Base-by-base conservation (phyloP, 179 eudicot species). In the Spinacia oleracea region DNA sequence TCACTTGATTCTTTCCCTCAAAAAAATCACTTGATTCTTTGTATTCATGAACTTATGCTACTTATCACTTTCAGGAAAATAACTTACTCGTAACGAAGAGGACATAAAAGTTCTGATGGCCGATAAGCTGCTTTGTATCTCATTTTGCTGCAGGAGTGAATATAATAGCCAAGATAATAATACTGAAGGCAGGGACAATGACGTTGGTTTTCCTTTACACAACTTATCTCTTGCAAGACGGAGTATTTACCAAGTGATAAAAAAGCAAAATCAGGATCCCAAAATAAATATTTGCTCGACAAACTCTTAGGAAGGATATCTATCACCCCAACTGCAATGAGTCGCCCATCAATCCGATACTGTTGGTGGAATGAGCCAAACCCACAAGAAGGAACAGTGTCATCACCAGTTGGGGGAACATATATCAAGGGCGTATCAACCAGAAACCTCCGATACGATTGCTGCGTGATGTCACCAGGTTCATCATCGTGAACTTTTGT, bases 331-430 rank as follows among this genome's bases (percentile, higher is more conserved):
- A 96, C 99, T 55, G 99, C 99, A 79, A 92, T 87, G 75, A 96
- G 85, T 59, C 43, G 89, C 70, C 98, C 99, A 83, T 96, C 93
- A 83, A 94, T 85, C 59, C 90, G 35, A 85, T 94, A 94, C 79
- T 91, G 99, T 87, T 94, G 98, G 84, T 96, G 99, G 83, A 96
- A 96, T 67, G 99, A 94, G 65, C 99, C 99, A 81, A 96, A 92
- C 60, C 99, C 99, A 80, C 93, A 92, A 58, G 91, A 94, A 80
- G 99, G 98, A 77, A 87, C 90, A 35, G 85, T 79, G 83, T 80
- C 83, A 81, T 91, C 88, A 56, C 86, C 89, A 67, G 83, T 79
- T 71, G 96, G 83, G 9, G 93, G 92, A 80, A 94, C 84, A 86
- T 79, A 88, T 21, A 88, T 77, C 76, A 96, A 88, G 76, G 99